phyloP scores from a whole-genome alignment of 129 eudicot genomes.

The Helianthus tuberosus region DNA sequence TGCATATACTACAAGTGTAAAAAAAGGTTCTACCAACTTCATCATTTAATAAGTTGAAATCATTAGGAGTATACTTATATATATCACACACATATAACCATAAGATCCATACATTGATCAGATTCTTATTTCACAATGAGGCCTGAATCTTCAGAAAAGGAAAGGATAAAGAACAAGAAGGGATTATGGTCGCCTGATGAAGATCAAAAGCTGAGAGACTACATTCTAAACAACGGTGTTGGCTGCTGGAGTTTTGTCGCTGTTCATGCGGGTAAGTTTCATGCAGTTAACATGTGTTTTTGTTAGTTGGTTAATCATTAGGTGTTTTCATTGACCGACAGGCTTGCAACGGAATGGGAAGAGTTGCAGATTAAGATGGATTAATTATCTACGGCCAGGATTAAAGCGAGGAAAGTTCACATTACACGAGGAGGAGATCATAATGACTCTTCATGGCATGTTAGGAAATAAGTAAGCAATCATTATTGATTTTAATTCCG shows the following conservation, averaged over 20 bases:
- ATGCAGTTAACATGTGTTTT: not conserved
- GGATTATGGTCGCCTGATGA: slow-evolving; percentile 94
- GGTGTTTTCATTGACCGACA: not conserved
- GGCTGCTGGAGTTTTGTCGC: slow-evolving; percentile 83
- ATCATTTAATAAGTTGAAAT: no score
- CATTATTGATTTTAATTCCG: not conserved
- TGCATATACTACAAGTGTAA: no score
- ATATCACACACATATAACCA: no score
- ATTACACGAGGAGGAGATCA: slow-evolving; percentile 52
- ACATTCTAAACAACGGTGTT: slow-evolving; percentile 63
- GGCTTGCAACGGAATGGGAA: slow-evolving; percentile 85
- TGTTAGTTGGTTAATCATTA: no score
- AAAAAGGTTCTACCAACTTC: no score
- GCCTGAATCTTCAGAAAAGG: slow-evolving; percentile 26
- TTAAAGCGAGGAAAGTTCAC: slow-evolving; percentile 65
- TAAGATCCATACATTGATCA: no score
- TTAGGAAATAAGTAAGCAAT: slow-evolving; percentile 71
- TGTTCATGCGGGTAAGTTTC: slow-evolving; percentile 45
- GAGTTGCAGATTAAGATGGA: slow-evolving; percentile 94
- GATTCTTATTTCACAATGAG: no score
- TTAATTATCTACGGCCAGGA: slow-evolving; percentile 82
- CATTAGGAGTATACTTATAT: no score
- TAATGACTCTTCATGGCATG: slow-evolving; percentile 58
- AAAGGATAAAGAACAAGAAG: slow-evolving; percentile 60
- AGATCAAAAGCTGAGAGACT: slow-evolving; percentile 69